These are phyloP conservation scores for Dactylellina parvicollis DNA, from an alignment of 2,329 filamentous ascomycete genomes.

Conservation along the genomic window DNA sequence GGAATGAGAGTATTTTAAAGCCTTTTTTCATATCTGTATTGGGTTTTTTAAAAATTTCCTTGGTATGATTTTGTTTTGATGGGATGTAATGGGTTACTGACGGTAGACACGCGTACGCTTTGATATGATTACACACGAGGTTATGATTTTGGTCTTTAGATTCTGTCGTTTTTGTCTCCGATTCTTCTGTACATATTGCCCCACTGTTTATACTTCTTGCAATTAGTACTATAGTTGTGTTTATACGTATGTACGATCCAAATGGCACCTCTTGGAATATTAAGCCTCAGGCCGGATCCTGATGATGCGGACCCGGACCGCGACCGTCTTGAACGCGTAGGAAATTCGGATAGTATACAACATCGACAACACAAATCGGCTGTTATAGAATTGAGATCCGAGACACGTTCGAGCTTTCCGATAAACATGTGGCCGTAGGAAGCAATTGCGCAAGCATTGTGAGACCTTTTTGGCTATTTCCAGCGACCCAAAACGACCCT, in stretches of 20 bases:
- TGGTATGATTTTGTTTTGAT: neutral
- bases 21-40: too few relatives aligned
- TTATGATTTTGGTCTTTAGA: neutral
- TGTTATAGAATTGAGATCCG: constrained; percentile 5
- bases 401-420: neutral
- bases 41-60: neutral
- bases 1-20: constrained; percentile 11
- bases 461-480: constrained; percentile 19
- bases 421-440: constrained; percentile 13
- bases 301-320: neutral
- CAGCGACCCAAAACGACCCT: constrained; percentile 5
- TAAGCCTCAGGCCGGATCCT: too few relatives aligned
- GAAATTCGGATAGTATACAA: too few relatives aligned
- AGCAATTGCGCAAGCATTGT: constrained; percentile 24
- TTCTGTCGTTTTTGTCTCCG: neutral
- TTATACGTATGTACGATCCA: too few relatives aligned
- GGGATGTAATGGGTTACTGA: neutral
- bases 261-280: too few relatives aligned
- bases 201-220: neutral
- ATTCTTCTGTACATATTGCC: neutral
- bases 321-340: neutral
- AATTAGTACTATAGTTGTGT: too few relatives aligned
- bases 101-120: neutral
- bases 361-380: neutral
- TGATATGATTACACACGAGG: neutral